Evolutionary conservation across 2,329 filamentous ascomycete genomes (phyloP).

Genomic region (Aspergillus sp.): DNA sequence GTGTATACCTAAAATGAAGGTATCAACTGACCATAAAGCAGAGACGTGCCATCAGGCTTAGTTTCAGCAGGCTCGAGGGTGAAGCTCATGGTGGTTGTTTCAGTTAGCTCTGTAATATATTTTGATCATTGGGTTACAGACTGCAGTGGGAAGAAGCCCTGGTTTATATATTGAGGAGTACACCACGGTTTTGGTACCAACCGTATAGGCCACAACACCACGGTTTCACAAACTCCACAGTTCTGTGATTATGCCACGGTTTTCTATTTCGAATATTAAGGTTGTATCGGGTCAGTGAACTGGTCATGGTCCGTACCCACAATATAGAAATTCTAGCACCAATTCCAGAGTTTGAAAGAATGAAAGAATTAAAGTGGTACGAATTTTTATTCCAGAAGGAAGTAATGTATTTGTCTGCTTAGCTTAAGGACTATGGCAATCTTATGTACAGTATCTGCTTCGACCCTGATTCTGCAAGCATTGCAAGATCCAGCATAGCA

Average conservation of each 20-base stretch:
- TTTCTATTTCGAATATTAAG: background rate
- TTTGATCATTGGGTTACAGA: background rate
- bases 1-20: background rate
- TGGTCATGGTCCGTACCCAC: background rate
- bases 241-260: background rate
- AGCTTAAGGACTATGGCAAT: background rate
- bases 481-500: background rate
- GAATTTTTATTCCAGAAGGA: background rate
- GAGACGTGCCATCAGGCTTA: conserved; percentile 1
- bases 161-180: background rate
- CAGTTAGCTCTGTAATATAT: background rate
- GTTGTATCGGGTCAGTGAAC: background rate
- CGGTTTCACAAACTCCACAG: background rate
- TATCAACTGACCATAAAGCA: background rate
- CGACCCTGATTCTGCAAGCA: background rate
- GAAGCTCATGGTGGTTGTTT: background rate
- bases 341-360: no score
- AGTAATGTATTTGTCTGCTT: background rate
- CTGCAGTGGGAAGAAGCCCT: background rate
- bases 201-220: background rate
- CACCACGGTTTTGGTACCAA: background rate
- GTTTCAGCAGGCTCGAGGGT: background rate
- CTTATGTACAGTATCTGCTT: background rate
- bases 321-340: background rate
- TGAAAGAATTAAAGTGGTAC: background rate